Evolutionary conservation across 768 basidiomycete genomes (phyloP).

Genomic region (Sarcodon aspratus): DNA sequence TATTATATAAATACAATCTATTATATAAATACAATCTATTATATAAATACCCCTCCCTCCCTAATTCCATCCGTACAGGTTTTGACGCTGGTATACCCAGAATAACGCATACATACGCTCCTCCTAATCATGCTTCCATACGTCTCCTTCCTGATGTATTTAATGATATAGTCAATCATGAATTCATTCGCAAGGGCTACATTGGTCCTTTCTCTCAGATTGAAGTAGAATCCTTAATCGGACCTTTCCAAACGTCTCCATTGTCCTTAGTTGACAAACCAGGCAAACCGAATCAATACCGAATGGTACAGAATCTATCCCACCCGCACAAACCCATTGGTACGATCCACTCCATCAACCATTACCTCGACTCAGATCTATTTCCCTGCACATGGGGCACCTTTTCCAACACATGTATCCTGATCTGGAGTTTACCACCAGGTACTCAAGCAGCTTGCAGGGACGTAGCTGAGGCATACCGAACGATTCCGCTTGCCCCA

Average conservation of each 20-base stretch:
- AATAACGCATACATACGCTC: slow-evolving; percentile 18
- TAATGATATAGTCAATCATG: too few relatives aligned
- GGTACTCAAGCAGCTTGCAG: slow-evolving; percentile 21
- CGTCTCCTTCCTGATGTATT: too few relatives aligned
- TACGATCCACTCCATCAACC: slow-evolving; percentile 16
- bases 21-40: slow-evolving; percentile 11
- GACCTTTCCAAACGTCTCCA: slow-evolving; percentile 20
- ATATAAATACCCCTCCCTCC: slow-evolving; percentile 16
- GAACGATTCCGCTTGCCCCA: slow-evolving; percentile 16
- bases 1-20: too few relatives aligned
- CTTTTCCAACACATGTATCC: slow-evolving; percentile 20
- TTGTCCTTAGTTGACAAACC: slow-evolving; percentile 18
- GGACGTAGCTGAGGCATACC: slow-evolving; percentile 29
- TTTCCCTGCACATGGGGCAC: slow-evolving; percentile 36
- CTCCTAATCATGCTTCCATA: too few relatives aligned
- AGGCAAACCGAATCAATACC: slow-evolving; percentile 10
- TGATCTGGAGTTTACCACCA: slow-evolving; percentile 23
- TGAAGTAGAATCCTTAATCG: slow-evolving; percentile 8
- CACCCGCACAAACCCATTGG: slow-evolving; percentile 5
- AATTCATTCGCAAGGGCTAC: too few relatives aligned
- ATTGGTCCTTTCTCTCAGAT: slow-evolving; percentile 3
- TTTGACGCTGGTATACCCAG: slow-evolving; percentile 23
- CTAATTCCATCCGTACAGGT: slow-evolving; percentile 13
- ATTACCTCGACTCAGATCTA: slow-evolving; percentile 16
- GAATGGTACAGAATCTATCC: slow-evolving; percentile 20